Conservation (phyloP, 2,329 filamentous ascomycete genomes). For the Aspergillus fructus region DNA sequence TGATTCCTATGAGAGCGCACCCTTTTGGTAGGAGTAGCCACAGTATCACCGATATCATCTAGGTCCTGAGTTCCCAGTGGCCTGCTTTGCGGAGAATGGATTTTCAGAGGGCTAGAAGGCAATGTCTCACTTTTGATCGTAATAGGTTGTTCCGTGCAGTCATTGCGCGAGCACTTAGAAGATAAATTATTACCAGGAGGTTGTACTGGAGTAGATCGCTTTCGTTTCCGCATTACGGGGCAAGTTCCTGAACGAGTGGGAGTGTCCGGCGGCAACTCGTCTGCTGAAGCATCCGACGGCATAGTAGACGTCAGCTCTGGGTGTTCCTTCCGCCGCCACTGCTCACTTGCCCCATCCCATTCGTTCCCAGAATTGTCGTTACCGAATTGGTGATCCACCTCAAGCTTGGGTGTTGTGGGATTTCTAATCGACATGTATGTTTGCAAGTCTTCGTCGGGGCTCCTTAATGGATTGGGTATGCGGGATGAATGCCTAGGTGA, state of each 20-base stretch:
- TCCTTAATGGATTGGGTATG: neutral
- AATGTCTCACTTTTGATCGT: constrained; percentile 37
- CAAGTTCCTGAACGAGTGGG: neutral
- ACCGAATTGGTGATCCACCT: neutral
- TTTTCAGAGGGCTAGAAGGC: constrained; percentile 33
- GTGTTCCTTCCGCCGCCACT: neutral
- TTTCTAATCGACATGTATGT: neutral
- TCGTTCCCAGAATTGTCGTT: neutral
- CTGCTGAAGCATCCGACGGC: constrained; percentile 15
- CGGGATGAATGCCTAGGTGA: neutral
- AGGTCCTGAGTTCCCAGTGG: constrained; percentile 62
- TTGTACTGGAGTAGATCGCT: constrained; percentile 8
- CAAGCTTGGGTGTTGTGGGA: neutral
- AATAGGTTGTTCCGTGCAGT: constrained; percentile 18
- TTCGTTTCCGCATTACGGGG: constrained; percentile 24
- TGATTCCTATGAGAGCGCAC: constrained; percentile 7
- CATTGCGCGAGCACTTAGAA: constrained; percentile 1
- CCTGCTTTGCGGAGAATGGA: constrained; percentile 9
- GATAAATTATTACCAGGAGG: neutral
- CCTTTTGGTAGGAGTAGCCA: constrained; percentile 44
- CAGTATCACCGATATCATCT: constrained; percentile 47
- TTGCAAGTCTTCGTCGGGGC: neutral
- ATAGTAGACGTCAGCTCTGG: constrained; percentile 19
- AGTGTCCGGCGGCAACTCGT: constrained; percentile 1
- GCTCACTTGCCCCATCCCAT: neutral